Evolutionary conservation across 495 filamentous ascomycete genomes (phyloP).

Genomic region (Xylaria cubensis): DNA sequence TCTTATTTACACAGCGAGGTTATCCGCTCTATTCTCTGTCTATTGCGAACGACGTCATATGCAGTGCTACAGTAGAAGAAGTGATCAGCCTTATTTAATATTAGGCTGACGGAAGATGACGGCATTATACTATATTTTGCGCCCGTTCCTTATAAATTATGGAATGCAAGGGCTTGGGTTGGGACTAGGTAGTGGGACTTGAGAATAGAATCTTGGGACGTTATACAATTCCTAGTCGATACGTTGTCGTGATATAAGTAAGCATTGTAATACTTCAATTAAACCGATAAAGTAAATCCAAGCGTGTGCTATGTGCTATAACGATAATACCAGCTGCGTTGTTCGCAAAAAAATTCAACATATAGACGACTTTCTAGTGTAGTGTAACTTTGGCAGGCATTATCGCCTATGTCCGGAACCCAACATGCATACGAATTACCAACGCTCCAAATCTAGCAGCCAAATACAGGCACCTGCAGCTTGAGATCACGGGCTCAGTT

Average conservation of each 20-base stretch:
- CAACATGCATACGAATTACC: neutral
- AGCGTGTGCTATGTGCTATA: neutral
- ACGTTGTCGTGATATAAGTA: neutral
- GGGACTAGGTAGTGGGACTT: neutral
- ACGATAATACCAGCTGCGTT: neutral
- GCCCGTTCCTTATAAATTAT: neutral
- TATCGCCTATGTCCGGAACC: neutral
- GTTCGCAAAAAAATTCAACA: neutral
- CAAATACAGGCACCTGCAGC: neutral
- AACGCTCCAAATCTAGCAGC: neutral
- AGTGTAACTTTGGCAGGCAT: neutral
- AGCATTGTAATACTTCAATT: neutral
- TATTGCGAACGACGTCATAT: neutral
- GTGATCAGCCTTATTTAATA: constrained; percentile 20
- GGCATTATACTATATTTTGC: neutral
- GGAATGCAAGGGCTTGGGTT: neutral
- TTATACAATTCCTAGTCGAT: neutral
- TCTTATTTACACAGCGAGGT: constrained; percentile 13
- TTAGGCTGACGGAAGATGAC: constrained; percentile 20
- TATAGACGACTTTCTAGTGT: neutral
- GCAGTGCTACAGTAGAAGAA: neutral
- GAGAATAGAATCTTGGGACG: constrained; percentile 9
- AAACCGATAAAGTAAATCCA: neutral
- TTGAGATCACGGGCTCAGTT: neutral
- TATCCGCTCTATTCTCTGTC: neutral